Evolutionary conservation across 2,329 filamentous ascomycete species (phyloP), one percentile per base, ranked within the genome.

Genomic region (Lachnum nothofagi): DNA sequence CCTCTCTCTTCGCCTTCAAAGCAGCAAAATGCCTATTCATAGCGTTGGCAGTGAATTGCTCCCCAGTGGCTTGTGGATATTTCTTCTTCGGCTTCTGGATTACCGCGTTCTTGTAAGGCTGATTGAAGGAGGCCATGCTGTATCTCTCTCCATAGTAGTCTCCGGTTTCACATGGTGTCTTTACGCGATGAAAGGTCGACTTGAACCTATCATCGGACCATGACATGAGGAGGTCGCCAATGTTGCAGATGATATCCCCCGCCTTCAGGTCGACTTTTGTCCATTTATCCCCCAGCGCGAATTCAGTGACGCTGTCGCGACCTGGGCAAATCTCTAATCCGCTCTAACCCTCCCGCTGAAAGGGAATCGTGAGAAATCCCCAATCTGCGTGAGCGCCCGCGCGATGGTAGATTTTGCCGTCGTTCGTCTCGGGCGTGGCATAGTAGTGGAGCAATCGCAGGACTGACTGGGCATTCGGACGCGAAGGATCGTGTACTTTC

Each of bases 121-220:
- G 79, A 51, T 81, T 83, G 65, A 83, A 83, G 56, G 77, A 83
- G 5, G 80, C 80, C 60, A 84, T 78, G 61, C 77, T 80, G 60
- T 81, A 83, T 31, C 80, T 70, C 56, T 78, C 73, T 6, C 77
- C 77, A 56, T 74, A 82, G 59, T 74, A 79, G 51, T 74, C 71
- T 38, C 75, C 71, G 0, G 67, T 68, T 1, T 82, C 76, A 31
- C 67, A 71, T 0, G 79, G 79, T 1, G 78, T 75, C 63, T 79
- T 80, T 51, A 83, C 79, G 6, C 79, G 74, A 62, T 83, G 80
- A 45, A 81, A 78, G 0, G 79, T 82, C 25, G 74, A 79, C 65
- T 83, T 83, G 69, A 83, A 82, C 17, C 79, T 72, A 62, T 84
- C 81, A 60, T 84, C 80, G 22, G 73, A 79, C 79, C 80, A 82